Evolutionary conservation across 805 yeast species (phyloP).

Genomic region (Kluyveromyces nonfermentans): DNA sequence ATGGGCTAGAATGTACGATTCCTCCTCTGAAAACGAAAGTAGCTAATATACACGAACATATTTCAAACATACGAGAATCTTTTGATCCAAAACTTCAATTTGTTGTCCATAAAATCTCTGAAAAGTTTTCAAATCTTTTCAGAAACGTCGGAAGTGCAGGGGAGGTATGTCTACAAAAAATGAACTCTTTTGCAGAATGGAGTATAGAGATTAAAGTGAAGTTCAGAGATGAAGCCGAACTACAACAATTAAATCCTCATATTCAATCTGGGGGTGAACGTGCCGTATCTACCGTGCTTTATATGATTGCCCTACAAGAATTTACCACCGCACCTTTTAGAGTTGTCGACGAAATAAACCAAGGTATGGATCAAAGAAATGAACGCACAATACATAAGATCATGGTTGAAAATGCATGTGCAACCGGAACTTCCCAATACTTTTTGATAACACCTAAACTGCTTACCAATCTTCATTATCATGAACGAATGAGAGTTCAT

Average conservation of each 20-base stretch:
- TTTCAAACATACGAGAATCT: constrained; percentile 30
- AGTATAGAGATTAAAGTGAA: constrained; percentile 72
- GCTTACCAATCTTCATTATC: constrained; percentile 66
- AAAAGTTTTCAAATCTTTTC: constrained; percentile 58
- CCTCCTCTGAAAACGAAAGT: constrained; percentile 18
- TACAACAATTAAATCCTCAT: constrained; percentile 68
- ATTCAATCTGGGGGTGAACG: constrained; percentile 97
- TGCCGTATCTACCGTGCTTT: constrained; percentile 88
- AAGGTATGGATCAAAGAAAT: constrained; percentile 95
- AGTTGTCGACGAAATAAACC: constrained; percentile 96
- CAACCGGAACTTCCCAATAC: constrained; percentile 59
- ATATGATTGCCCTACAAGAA: constrained; percentile 84
- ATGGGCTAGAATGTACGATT: constrained; percentile 12
- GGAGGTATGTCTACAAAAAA: constrained; percentile 50
- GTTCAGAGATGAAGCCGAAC: constrained; percentile 68
- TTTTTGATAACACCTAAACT: constrained; percentile 90
- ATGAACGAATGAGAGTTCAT: constrained; percentile 72
- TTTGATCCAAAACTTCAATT: constrained; percentile 59
- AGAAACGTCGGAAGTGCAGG: constrained; percentile 79
- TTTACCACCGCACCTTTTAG: constrained; percentile 83
- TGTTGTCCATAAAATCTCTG: constrained; percentile 48
- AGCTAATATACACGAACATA: constrained; percentile 26
- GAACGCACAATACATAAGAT: constrained; percentile 79
- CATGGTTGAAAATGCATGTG: constrained; percentile 78
- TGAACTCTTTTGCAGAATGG: constrained; percentile 59